phyloP scores from a whole-genome alignment of 2,329 filamentous ascomycete species.

The Xylaria polymorpha region DNA sequence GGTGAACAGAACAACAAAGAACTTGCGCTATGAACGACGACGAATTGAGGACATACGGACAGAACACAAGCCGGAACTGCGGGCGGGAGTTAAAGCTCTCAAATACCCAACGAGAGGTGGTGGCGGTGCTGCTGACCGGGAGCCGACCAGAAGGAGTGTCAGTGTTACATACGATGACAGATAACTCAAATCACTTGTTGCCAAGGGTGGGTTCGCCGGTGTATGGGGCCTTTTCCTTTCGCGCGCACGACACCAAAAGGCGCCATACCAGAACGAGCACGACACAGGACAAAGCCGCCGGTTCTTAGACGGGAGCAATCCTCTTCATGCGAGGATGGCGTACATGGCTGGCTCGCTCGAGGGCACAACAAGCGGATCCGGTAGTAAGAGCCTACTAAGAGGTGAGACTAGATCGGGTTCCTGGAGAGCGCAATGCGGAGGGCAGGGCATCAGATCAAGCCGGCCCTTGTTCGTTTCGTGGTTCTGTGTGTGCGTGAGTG shows the following conservation, averaged over 20 bases:
- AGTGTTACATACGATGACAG: slow-evolving; percentile 41
- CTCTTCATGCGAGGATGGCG: slow-evolving; percentile 36
- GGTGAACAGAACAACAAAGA: slow-evolving; percentile 27
- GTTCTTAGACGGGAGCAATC: slow-evolving; percentile 23
- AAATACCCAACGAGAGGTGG: slow-evolving; percentile 38
- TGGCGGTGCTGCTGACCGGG: slow-evolving; percentile 41
- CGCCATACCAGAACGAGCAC: slow-evolving; percentile 35
- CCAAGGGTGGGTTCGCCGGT: slow-evolving; percentile 34
- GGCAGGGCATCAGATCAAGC: slow-evolving; percentile 6
- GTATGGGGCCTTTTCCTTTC: slow-evolving; percentile 28
- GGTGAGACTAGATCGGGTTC: slow-evolving; percentile 27
- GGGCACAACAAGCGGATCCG: slow-evolving; percentile 21
- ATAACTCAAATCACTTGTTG: slow-evolving; percentile 41
- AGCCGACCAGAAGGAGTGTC: slow-evolving; percentile 32
- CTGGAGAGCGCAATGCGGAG: slow-evolving; percentile 21
- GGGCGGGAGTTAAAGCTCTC: slow-evolving; percentile 34
- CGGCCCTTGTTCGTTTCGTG: slow-evolving; percentile 15
- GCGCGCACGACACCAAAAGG: slow-evolving; percentile 20
- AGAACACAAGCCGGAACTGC: slow-evolving; percentile 28
- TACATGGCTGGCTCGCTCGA: slow-evolving; percentile 32
- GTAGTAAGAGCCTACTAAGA: slow-evolving; percentile 4
- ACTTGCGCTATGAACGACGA: slow-evolving; percentile 21
- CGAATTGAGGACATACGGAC: slow-evolving; percentile 29
- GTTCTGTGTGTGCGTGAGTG: slow-evolving; percentile 19
- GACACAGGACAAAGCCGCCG: slow-evolving; percentile 28